These are phyloP conservation scores for Acephala macrosclerotiorum DNA, from an alignment of 2,329 filamentous ascomycete genomes.

Conservation along the genomic window DNA sequence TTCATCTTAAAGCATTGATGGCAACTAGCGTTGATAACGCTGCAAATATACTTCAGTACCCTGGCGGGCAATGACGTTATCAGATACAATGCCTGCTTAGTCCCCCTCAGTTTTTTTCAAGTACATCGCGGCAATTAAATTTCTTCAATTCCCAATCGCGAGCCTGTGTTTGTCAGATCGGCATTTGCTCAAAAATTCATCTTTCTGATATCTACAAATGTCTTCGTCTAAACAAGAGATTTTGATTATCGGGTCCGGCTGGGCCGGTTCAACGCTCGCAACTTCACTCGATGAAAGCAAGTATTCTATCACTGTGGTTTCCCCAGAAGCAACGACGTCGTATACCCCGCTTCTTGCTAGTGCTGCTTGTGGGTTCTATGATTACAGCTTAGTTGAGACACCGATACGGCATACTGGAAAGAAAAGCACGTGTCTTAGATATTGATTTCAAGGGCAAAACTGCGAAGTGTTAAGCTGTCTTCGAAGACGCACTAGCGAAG, in stretches of 20 bases:
- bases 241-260: constrained; percentile 4
- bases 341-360: constrained; percentile 40
- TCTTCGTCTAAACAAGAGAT: neutral
- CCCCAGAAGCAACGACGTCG: neutral
- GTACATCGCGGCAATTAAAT: neutral
- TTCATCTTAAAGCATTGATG: neutral
- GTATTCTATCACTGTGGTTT: constrained; percentile 1
- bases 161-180: neutral
- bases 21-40: neutral
- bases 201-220: neutral
- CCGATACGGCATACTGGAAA: constrained; percentile 48
- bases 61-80: neutral
- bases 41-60: neutral
- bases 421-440: constrained; percentile 49
- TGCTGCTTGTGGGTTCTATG: constrained; percentile 52
- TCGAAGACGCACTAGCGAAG: constrained; percentile 40
- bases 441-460: constrained; percentile 48
- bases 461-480: constrained; percentile 47
- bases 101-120: neutral
- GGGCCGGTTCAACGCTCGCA: constrained; percentile 3
- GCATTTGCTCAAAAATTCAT: neutral
- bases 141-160: neutral
- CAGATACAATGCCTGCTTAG: neutral
- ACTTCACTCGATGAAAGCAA: neutral
- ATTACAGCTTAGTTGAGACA: constrained; percentile 53